Evolutionary conservation across 805 yeast species (phyloP).

Genomic region (Metschnikowia lunata): DNA sequence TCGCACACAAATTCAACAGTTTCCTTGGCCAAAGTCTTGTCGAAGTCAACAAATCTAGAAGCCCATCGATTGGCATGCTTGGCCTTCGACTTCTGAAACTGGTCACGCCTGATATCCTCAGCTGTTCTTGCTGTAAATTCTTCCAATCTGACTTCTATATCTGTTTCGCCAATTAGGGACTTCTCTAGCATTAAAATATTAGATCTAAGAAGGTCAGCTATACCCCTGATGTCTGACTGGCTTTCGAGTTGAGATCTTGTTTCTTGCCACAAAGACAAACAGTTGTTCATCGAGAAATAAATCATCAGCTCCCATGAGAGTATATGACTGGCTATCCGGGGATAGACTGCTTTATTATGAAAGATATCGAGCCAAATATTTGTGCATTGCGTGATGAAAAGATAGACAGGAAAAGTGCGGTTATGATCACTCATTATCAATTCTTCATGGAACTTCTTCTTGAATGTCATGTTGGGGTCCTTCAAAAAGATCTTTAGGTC

Average conservation of each 20-base stretch:
- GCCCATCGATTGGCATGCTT: conserved; percentile 42
- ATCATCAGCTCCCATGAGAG: conserved; percentile 53
- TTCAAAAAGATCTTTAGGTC: conserved; percentile 53
- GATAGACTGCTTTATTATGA: conserved; percentile 27
- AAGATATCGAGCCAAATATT: conserved; percentile 35
- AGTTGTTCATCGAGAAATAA: conserved; percentile 51
- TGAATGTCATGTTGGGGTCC: conserved; percentile 56
- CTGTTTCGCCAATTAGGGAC: conserved; percentile 17
- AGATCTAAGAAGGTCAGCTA: conserved; percentile 41
- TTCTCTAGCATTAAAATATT: conserved; percentile 28
- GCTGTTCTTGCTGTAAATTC: conserved; percentile 40
- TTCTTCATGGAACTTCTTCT: conserved; percentile 60
- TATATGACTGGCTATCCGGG: conserved; percentile 37
- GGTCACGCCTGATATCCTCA: conserved; percentile 50
- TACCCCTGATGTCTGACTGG: conserved; percentile 47
- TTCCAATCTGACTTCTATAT: conserved; percentile 44
- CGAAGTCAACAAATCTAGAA: conserved; percentile 43
- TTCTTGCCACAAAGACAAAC: conserved; percentile 61
- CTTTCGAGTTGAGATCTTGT: conserved; percentile 47
- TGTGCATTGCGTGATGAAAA: conserved; percentile 33
- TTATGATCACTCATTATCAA: conserved; percentile 53
- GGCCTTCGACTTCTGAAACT: conserved; percentile 42
- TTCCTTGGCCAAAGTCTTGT: conserved; percentile 47
- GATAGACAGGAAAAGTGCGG: conserved; percentile 47
- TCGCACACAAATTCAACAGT: conserved; percentile 69